Base-by-base conservation (phyloP, 306 rosid species). In the Prinsepia uniflora region DNA sequence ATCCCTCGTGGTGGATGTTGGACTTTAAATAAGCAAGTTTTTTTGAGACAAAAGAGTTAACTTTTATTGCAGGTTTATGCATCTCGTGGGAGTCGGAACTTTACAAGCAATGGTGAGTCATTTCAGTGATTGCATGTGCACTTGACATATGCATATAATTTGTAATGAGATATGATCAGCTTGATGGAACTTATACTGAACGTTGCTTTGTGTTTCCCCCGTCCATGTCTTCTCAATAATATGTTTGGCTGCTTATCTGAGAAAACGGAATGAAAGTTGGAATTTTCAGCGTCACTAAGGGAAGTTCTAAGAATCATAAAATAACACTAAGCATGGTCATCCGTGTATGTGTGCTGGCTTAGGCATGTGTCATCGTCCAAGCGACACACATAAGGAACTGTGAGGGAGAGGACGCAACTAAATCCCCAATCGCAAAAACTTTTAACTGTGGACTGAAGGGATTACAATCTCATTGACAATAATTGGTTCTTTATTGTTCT, bases 41-140 rank as follows among this genome's bases (percentile, higher is more conserved):
- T 30, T 63, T 39, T 40, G 12, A 70, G 75, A 49, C 19, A 13
- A 49, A 59, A 9, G 40, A 67, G 40, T 24, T 81, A 12, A 68
- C 70, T 72, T 71, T 68, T 72, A 10, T 82, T 81, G 69, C 88
- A 95, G 99, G 96, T 80, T 82, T 95, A 80, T 86, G 97, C 79
- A 72, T 84, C 63, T 86, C 99, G 3, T 91, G 91, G 91, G 96
- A 95, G 81, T 8, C 96, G 5, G 65, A 82, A 15, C 90, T 91
- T 65, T 95, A 91, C 80, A 84, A 76, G 62, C 89, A 86, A 86
- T 95, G 99, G 99, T 95, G 78, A 67, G 72, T 77, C 74, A 66
- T 75, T 68, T 75, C 67, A 18, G 6, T 60, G 39, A 62, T 77
- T 57, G 19, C 70, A 6, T 49, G 6, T 63, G 13, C 41, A 19